Evolutionary conservation across 129 eudicot species (phyloP).

Genomic region (Centaurea solstitialis): DNA sequence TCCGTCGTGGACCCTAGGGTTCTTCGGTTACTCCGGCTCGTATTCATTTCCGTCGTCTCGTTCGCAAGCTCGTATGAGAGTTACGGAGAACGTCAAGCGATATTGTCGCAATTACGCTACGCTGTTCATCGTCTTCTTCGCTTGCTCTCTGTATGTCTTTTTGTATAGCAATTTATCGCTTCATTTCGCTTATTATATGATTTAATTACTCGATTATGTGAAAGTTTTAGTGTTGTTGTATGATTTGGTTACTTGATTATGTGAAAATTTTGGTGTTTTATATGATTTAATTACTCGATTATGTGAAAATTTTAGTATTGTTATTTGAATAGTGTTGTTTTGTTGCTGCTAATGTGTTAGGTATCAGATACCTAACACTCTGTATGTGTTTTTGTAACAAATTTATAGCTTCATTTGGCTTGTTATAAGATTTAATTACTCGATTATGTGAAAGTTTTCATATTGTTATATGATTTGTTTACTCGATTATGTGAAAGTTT

Average conservation of each 20-base stretch:
- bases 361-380: no score
- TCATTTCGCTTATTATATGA: background rate
- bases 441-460: no score
- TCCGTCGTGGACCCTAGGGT: slow-evolving; percentile 76
- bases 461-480: no score
- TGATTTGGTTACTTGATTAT: background rate
- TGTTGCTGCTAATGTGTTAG: no score
- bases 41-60: slow-evolving; percentile 80
- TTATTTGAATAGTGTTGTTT: no score
- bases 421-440: background rate
- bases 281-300: no score
- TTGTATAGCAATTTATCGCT: background rate
- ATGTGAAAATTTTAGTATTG: no score
- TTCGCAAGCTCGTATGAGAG: slow-evolving; percentile 74
- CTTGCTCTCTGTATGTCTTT: slow-evolving; percentile 72
- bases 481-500: background rate
- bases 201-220: background rate
- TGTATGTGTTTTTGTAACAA: no score
- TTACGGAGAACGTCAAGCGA: slow-evolving; percentile 83
- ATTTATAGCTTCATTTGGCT: no score
- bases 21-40: slow-evolving; percentile 60
- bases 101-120: slow-evolving; percentile 77
- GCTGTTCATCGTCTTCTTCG: slow-evolving; percentile 72
- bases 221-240: background rate
- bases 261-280: no score